Conservation (phyloP, 2,329 filamentous ascomycete genomes). For the Thermomyces lanuginosus region DNA sequence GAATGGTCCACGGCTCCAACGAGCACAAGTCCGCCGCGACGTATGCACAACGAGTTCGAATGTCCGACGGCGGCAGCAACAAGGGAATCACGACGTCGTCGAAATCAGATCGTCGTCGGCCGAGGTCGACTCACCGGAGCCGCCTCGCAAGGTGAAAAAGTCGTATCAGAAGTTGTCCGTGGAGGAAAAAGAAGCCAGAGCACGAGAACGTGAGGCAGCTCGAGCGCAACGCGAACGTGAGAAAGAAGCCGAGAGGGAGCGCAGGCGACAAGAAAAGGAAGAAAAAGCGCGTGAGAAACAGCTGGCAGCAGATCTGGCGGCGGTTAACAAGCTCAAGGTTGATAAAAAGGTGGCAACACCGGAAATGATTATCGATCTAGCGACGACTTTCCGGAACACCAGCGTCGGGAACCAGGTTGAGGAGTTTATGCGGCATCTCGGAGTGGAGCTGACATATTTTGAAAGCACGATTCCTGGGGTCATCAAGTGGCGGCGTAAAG, state of each 20-base stretch:
- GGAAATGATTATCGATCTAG: constrained; percentile 64
- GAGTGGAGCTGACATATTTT: constrained; percentile 27
- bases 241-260: constrained; percentile 26
- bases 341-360: constrained; percentile 57
- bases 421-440: constrained; percentile 27
- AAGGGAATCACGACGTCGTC: constrained; percentile 2
- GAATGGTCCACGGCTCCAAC: no score
- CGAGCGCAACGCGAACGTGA: constrained; percentile 37
- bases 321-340: constrained; percentile 55
- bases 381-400: constrained; percentile 36
- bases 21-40: no score
- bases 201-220: constrained; percentile 36
- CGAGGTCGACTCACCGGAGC: constrained; percentile 25
- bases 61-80: neutral
- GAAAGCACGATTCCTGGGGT: constrained; percentile 31
- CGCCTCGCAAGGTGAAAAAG: constrained; percentile 8
- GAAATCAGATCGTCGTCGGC: constrained; percentile 10
- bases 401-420: constrained; percentile 28
- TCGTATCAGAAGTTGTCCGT: constrained; percentile 25
- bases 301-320: constrained; percentile 47
- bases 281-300: constrained; percentile 48
- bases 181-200: constrained; percentile 29
- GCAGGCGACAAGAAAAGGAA: constrained; percentile 31
- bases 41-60: no score
- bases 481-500: constrained; percentile 53